Conservation (phyloP, 2,329 filamentous ascomycete genomes). For the Aspergillus sp. region DNA sequence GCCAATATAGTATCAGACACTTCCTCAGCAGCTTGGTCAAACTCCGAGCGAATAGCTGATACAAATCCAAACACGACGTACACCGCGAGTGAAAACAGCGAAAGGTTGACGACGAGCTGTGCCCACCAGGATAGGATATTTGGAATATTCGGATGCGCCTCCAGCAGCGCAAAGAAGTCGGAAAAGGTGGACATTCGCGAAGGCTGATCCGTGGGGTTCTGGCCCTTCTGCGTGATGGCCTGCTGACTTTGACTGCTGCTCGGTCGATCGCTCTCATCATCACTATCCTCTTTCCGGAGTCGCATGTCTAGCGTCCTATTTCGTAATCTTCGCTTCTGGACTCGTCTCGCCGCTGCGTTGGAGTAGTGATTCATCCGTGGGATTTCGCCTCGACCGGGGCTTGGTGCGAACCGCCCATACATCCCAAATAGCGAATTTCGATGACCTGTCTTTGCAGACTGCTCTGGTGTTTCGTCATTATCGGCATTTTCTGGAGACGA, state of each 20-base stretch:
- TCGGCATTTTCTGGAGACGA: slow-evolving; percentile 48
- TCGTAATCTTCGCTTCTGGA: slow-evolving; percentile 52
- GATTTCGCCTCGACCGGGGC: slow-evolving; percentile 66
- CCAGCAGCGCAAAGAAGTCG: slow-evolving; percentile 61
- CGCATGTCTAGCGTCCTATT: slow-evolving; percentile 48
- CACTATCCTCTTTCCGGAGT: slow-evolving; percentile 37
- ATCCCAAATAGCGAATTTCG: slow-evolving; percentile 43
- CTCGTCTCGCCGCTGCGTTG: slow-evolving; percentile 45
- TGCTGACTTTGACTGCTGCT: slow-evolving; percentile 35
- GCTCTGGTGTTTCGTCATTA: slow-evolving; percentile 51
- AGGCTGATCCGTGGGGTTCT: slow-evolving; percentile 11
- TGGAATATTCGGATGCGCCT: slow-evolving; percentile 64
- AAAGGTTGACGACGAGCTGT: slow-evolving; percentile 57
- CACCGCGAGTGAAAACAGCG: slow-evolving; percentile 49
- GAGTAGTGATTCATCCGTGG: slow-evolving; percentile 50
- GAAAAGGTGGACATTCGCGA: slow-evolving; percentile 43
- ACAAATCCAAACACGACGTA: slow-evolving; percentile 71
- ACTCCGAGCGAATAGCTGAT: slow-evolving; percentile 70
- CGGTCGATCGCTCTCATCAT: slow-evolving; percentile 44
- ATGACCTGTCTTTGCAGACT: slow-evolving; percentile 32
- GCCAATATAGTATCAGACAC: slow-evolving; percentile 68
- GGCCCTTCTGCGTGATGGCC: slow-evolving; percentile 17
- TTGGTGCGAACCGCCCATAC: slow-evolving; percentile 46
- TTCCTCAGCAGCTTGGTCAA: slow-evolving; percentile 68
- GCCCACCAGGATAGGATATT: slow-evolving; percentile 66